phyloP scores from a whole-genome alignment of 108 stramenopile species.

The Fistulifera solaris region DNA sequence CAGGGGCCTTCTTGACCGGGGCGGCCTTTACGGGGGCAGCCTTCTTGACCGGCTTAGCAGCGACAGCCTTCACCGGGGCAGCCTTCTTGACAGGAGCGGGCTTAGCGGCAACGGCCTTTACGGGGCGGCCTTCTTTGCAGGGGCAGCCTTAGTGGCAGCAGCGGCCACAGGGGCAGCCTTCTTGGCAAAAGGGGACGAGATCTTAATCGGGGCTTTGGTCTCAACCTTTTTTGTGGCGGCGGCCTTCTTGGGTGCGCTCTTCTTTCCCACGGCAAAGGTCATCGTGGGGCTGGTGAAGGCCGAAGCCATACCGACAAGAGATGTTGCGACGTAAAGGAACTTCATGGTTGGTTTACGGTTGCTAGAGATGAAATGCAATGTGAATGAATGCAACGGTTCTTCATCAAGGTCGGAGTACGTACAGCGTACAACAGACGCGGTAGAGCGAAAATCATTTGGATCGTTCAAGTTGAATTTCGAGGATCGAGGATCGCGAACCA shows the following conservation, averaged over 20 bases:
- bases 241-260: constrained; percentile 12
- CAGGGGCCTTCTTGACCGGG: constrained; percentile 6
- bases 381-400: too few species aligned
- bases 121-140: constrained; percentile 14
- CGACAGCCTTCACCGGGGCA: constrained; percentile 9
- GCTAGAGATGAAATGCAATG: too few species aligned
- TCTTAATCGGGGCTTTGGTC: constrained; percentile 3
- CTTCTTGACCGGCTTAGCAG: constrained; percentile 5
- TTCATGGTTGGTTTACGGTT: constrained; percentile 34
- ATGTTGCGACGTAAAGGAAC: constrained; percentile 31
- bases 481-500: background rate
- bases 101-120: background rate
- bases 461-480: constrained; percentile 7
- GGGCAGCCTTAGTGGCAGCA: constrained; percentile 10
- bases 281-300: constrained; percentile 35
- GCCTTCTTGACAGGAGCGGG: constrained; percentile 16
- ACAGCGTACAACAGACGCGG: too few species aligned
- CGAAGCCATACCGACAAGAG: constrained; percentile 43
- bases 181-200: constrained; percentile 8
- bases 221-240: constrained; percentile 5
- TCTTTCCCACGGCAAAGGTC: constrained; percentile 29
- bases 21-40: background rate
- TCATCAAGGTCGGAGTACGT: too few species aligned
- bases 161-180: constrained; percentile 6
- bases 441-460: background rate